Conservation (phyloP, 2,329 filamentous ascomycete species). For the Trichocomaceae sp. region DNA sequence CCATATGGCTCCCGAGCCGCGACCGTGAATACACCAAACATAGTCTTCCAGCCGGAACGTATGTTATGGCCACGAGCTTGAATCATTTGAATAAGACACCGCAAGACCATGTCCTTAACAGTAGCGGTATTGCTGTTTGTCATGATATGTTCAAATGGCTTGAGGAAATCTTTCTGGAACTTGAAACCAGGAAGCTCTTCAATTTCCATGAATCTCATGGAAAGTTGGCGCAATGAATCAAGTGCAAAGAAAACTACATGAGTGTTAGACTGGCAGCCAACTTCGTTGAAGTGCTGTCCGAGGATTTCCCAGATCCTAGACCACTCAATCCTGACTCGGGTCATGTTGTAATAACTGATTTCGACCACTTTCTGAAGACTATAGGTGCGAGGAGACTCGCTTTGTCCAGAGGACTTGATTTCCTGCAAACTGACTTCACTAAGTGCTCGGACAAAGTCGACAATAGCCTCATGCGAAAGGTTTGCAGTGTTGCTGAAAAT, state of each 20-base stretch:
- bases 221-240: constrained; percentile 88
- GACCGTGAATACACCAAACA: constrained; percentile 98
- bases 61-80: constrained; percentile 96
- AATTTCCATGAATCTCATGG: constrained; percentile 98
- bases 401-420: constrained; percentile 93
- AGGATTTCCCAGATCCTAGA: constrained; percentile 95
- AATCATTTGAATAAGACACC: constrained; percentile 98
- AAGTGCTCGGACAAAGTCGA: constrained; percentile 85
- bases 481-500: constrained; percentile 97
- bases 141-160: constrained; percentile 96
- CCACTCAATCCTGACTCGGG: constrained; percentile 96
- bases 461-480: constrained; percentile 86
- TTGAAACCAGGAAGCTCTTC: constrained; percentile 98
- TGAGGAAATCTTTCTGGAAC: constrained; percentile 98
- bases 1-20: constrained; percentile 83
- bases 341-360: constrained; percentile 99
- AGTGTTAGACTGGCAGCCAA: constrained; percentile 93
- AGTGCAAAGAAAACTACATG: constrained; percentile 96
- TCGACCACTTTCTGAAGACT: constrained; percentile 97
- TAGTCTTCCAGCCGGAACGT: constrained; percentile 94
- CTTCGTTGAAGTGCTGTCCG: constrained; percentile 97
- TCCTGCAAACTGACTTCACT: constrained; percentile 99
- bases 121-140: constrained; percentile 83
- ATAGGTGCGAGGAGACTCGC: constrained; percentile 92
- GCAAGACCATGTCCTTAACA: constrained; percentile 95